Percentiles rank a stretch among this genome's conserved stretches.
Evolutionary conservation across 345 rosid genomes (phyloP).

Genomic region (Lagerstroemia speciosa): DNA sequence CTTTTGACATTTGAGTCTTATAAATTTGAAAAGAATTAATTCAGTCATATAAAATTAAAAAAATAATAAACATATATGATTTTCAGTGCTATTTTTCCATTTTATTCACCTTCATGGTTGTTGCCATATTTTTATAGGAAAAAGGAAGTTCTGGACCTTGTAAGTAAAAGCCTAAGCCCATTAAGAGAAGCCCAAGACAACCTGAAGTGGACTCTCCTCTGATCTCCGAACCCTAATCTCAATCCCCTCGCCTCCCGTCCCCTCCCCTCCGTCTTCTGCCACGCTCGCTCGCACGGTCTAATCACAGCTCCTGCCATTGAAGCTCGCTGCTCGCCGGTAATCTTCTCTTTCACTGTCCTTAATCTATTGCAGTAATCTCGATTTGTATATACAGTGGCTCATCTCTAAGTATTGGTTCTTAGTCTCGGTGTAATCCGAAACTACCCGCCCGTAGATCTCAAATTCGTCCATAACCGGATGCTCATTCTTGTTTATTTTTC

Average conservation of each 20-base stretch:
- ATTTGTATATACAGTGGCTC: background rate
- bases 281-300: background rate
- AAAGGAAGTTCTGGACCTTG: background rate
- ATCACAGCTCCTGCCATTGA: background rate
- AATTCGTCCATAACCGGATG: background rate
- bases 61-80: too few relatives aligned
- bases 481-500: background rate
- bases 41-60: too few relatives aligned
- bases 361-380: background rate
- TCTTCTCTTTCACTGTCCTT: background rate
- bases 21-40: too few relatives aligned
- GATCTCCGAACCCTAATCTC: constrained; percentile 31
- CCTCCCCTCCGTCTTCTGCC: background rate
- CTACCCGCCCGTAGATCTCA: background rate
- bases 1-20: too few relatives aligned
- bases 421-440: background rate
- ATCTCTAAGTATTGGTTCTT: background rate
- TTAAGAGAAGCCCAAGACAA: background rate
- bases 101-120: too few relatives aligned
- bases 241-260: background rate
- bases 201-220: background rate
- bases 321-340: constrained; percentile 8
- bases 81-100: too few relatives aligned
- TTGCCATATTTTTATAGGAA: too few relatives aligned
- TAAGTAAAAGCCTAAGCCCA: background rate